Evolutionary conservation across 75 land plant genomes (phyloP).

Genomic region (Pinus albicaulis): DNA sequence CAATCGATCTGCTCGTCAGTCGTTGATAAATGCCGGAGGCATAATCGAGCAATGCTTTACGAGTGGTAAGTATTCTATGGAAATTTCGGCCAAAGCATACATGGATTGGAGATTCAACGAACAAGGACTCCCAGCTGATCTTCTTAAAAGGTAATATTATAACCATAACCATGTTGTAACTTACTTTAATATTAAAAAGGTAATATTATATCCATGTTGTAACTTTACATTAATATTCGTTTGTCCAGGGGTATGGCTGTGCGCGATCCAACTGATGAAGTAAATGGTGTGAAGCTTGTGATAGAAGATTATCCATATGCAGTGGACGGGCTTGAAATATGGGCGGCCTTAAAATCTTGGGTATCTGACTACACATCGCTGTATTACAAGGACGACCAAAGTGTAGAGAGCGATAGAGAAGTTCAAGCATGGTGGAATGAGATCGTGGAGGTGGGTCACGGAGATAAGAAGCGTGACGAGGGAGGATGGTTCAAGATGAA

Average conservation of each 20-base stretch:
- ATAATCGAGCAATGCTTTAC: conserved; percentile 54
- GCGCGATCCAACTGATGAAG: conserved; percentile 20
- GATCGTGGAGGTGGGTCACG: conserved; percentile 38
- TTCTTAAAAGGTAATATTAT: conserved; percentile 36
- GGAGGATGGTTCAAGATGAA: conserved; percentile 47
- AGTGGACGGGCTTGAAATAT: conserved; percentile 50
- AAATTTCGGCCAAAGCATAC: conserved; percentile 58
- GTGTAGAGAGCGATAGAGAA: conserved; percentile 33
- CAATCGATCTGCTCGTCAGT: conserved; percentile 51
- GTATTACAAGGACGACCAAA: conserved; percentile 34
- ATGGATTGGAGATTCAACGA: conserved; percentile 60
- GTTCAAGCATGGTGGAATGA: conserved; percentile 62
- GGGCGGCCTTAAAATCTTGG: conserved; percentile 46
- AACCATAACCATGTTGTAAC: too few species aligned
- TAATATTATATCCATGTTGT: neutral
- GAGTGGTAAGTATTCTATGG: conserved; percentile 36
- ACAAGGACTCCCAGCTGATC: conserved; percentile 65
- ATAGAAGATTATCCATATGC: conserved; percentile 68
- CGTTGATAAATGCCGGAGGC: conserved; percentile 55
- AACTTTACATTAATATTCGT: neutral
- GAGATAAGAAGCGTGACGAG: conserved; percentile 35
- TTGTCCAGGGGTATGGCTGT: conserved; percentile 56
- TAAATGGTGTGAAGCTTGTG: conserved; percentile 42
- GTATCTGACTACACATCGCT: conserved; percentile 38
- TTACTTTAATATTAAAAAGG: too few species aligned